Conservation (phyloP, 2,329 filamentous ascomycete genomes). For the Rachicladosporium sp. region DNA sequence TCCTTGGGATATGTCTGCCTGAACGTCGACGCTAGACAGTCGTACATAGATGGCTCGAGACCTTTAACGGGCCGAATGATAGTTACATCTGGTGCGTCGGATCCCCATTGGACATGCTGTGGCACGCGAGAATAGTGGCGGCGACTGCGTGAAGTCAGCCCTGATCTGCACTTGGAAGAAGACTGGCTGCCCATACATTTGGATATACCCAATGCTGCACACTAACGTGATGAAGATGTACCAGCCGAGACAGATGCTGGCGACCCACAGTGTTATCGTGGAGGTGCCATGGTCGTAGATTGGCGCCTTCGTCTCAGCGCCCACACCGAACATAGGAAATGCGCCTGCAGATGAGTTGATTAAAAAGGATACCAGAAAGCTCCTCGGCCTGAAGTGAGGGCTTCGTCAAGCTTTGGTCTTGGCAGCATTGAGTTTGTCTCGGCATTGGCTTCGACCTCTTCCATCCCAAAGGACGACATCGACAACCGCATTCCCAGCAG, state of each 20-base stretch:
- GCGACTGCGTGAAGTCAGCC: constrained; percentile 31
- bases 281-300: constrained; percentile 7
- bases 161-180: constrained; percentile 7
- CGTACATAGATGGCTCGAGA: constrained; percentile 77
- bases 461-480: too few relatives aligned
- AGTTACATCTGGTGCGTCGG: constrained; percentile 65
- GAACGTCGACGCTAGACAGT: constrained; percentile 81
- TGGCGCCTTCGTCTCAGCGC: too few relatives aligned
- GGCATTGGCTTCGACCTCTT: too few relatives aligned
- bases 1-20: constrained; percentile 65
- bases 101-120: constrained; percentile 14
- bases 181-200: constrained; percentile 38
- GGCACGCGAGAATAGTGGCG: constrained; percentile 40
- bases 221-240: constrained; percentile 40
- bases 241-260: constrained; percentile 21
- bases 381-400: too few relatives aligned
- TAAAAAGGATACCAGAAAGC: too few relatives aligned
- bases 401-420: too few relatives aligned
- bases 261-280: constrained; percentile 13
- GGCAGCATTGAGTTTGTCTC: too few relatives aligned
- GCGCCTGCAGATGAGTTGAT: too few relatives aligned
- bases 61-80: constrained; percentile 90
- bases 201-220: constrained; percentile 45
- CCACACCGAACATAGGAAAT: too few relatives aligned
- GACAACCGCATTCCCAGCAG: too few relatives aligned